Conservation (phyloP, 768 basidiomycete species). For the Pleurotus ostreatus region DNA sequence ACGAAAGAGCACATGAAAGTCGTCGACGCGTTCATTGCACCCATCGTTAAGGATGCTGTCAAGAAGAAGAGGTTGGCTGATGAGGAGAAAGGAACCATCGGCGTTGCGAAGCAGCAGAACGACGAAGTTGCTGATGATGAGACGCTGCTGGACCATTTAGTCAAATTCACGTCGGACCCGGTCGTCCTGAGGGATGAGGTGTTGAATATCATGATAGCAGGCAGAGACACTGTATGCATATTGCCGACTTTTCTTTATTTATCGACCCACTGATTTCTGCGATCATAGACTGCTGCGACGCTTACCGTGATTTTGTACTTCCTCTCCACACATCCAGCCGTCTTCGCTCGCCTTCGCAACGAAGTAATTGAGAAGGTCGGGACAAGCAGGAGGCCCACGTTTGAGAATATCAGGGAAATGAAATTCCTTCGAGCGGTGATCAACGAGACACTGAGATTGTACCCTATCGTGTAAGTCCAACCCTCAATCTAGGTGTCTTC, state of each 20-base stretch:
- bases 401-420: slow-evolving; percentile 53
- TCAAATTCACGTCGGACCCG: slow-evolving; percentile 35
- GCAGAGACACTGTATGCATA: slow-evolving; percentile 46
- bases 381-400: slow-evolving; percentile 37
- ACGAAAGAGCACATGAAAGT: slow-evolving; percentile 32
- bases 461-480: slow-evolving; percentile 41
- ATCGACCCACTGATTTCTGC: neutral
- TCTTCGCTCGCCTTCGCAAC: slow-evolving; percentile 40
- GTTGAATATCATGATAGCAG: slow-evolving; percentile 54
- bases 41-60: slow-evolving; percentile 40
- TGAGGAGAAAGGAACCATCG: slow-evolving; percentile 8
- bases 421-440: slow-evolving; percentile 56
- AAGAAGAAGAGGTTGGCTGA: slow-evolving; percentile 25
- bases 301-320: slow-evolving; percentile 53
- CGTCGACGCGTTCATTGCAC: slow-evolving; percentile 44
- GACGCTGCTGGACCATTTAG: slow-evolving; percentile 41
- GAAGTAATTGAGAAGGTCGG: slow-evolving; percentile 50
- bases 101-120: neutral
- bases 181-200: slow-evolving; percentile 41
- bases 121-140: slow-evolving; percentile 23
- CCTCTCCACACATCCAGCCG: slow-evolving; percentile 47
- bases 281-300: slow-evolving; percentile 38
- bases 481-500: neutral
- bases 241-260: slow-evolving; percentile 33
- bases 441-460: slow-evolving; percentile 55